phyloP scores from a whole-genome alignment of 2,329 filamentous ascomycete species.

The Leptographium radiaticola region DNA sequence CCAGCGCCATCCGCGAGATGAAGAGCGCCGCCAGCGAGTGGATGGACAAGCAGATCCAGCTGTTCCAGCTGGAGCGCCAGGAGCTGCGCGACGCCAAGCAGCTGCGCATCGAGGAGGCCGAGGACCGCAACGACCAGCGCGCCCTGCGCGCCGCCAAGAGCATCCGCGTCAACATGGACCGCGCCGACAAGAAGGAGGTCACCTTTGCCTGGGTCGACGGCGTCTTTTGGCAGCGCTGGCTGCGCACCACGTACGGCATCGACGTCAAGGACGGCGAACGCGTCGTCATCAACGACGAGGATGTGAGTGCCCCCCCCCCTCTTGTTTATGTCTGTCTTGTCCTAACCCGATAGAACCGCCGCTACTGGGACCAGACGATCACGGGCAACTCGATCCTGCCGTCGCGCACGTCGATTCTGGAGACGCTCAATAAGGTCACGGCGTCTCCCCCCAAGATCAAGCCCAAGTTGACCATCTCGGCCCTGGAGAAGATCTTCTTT shows the following conservation, averaged over 20 bases:
- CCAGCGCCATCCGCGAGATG: constrained; percentile 69
- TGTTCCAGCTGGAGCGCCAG: constrained; percentile 86
- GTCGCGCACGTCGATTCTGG: constrained; percentile 79
- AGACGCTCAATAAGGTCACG: constrained; percentile 65
- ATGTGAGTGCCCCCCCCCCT: constrained; percentile 47
- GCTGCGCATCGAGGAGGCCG: constrained; percentile 86
- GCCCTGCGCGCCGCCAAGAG: constrained; percentile 78
- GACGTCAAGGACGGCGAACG: constrained; percentile 78
- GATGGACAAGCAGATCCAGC: constrained; percentile 91
- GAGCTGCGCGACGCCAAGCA: constrained; percentile 92
- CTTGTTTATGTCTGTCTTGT: not conserved
- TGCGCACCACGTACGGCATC: constrained; percentile 87
- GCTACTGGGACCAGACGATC: constrained; percentile 87
- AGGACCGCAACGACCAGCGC: constrained; percentile 82
- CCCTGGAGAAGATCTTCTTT: constrained; percentile 59
- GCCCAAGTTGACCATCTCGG: constrained; percentile 64
- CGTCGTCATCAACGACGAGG: constrained; percentile 94
- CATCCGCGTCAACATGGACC: constrained; percentile 83
- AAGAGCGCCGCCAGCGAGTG: constrained; percentile 93
- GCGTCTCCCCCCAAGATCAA: constrained; percentile 56
- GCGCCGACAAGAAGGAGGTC: constrained; percentile 75
- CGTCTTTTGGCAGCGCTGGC: constrained; percentile 94
- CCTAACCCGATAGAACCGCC: constrained; percentile 54
- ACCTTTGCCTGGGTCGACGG: constrained; percentile 96
- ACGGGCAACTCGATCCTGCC: constrained; percentile 84